Conservation (phyloP, 768 basidiomycete genomes). For the Serendipita sp. region DNA sequence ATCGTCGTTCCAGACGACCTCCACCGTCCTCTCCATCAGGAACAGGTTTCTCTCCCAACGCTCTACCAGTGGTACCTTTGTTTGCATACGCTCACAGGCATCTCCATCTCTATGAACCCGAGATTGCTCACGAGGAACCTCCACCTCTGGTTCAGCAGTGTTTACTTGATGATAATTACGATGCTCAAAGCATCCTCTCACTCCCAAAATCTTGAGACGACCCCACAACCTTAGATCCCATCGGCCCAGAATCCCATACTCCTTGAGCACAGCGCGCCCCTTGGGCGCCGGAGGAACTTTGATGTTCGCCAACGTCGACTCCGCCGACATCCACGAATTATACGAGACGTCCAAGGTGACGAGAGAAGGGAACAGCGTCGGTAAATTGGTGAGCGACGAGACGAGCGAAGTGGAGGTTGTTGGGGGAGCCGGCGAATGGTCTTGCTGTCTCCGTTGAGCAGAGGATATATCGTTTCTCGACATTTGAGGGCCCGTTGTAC, state of each 20-base stretch:
- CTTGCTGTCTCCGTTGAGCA: neutral
- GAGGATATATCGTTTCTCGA: too few relatives aligned
- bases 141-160: neutral
- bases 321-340: neutral
- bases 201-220: neutral
- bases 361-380: neutral
- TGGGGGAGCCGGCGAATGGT: neutral
- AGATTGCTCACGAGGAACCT: neutral
- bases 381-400: neutral
- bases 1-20: neutral
- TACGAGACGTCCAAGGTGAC: neutral
- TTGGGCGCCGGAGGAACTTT: neutral
- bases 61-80: neutral
- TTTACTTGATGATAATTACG: neutral
- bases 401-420: neutral
- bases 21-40: neutral
- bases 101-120: neutral
- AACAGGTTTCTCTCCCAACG: neutral
- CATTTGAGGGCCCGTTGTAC: neutral
- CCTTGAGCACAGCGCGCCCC: neutral
- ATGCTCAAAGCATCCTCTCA: neutral
- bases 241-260: neutral
- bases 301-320: neutral
- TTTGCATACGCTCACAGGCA: neutral
- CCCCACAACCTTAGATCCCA: slow-evolving; percentile 1